These are phyloP conservation scores for Pseudocercospora cruenta DNA, from an alignment of 2,329 filamentous ascomycete genomes.

Conservation along the genomic window DNA sequence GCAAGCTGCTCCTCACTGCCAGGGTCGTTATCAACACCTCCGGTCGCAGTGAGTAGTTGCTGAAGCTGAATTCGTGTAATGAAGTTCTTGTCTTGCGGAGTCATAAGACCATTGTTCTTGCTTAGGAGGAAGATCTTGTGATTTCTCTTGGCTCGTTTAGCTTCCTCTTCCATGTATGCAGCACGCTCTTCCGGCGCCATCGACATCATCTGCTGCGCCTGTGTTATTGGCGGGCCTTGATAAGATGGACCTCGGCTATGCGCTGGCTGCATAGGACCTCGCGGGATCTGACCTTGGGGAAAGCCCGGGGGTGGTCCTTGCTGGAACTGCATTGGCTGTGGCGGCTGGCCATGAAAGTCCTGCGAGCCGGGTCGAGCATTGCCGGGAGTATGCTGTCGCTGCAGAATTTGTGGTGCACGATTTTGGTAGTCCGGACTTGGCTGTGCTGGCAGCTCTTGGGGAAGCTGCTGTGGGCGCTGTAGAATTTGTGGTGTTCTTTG, in stretches of 20 bases:
- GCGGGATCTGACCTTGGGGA: slow-evolving; percentile 39
- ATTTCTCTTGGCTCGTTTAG: slow-evolving; percentile 92
- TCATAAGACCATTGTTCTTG: slow-evolving; percentile 97
- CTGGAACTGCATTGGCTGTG: slow-evolving; percentile 32
- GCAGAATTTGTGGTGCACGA: slow-evolving; percentile 45
- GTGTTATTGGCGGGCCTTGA: slow-evolving; percentile 59
- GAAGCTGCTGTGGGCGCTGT: slow-evolving; percentile 50
- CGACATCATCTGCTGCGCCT: slow-evolving; percentile 73
- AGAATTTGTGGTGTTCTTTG: slow-evolving; percentile 50
- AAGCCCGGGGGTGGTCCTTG: slow-evolving; percentile 28
- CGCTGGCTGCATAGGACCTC: slow-evolving; percentile 37
- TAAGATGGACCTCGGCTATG: slow-evolving; percentile 54
- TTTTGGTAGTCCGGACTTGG: slow-evolving; percentile 46
- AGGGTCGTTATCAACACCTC: slow-evolving; percentile 74
- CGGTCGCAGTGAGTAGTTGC: slow-evolving; percentile 89
- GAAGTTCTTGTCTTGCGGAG: slow-evolving; percentile 98
- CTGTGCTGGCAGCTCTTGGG: slow-evolving; percentile 35
- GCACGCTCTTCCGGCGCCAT: slow-evolving; percentile 83
- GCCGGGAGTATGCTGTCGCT: slow-evolving; percentile 38
- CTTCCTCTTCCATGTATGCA: slow-evolving; percentile 85
- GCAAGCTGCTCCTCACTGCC: slow-evolving; percentile 78
- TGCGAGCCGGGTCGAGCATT: slow-evolving; percentile 28
- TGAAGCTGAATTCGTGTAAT: slow-evolving; percentile 97
- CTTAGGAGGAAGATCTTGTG: slow-evolving; percentile 96
- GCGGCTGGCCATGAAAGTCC: slow-evolving; percentile 33